A percentile compares a stretch with the other conserved stretches of the same genome.
Conservation (phyloP, 306 rosid genomes). For the Ammopiptanthus mongolicus region DNA sequence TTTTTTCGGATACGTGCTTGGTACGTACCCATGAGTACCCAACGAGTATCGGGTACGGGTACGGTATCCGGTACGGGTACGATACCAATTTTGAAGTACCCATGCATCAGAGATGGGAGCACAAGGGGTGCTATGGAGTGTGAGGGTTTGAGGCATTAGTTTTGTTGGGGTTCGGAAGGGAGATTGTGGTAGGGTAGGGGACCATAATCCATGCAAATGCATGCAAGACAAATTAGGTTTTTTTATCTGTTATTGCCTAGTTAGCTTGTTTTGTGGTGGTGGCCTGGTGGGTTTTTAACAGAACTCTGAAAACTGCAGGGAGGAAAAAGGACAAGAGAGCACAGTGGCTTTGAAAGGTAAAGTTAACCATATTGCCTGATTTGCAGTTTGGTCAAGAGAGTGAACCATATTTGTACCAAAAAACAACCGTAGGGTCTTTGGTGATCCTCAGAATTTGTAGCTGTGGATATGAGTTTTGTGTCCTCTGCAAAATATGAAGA, state of each 20-base stretch:
- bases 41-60: too few species aligned
- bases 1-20: too few species aligned
- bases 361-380: conserved; percentile 6
- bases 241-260: conserved; percentile 25
- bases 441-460: conserved; percentile 9
- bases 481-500: background rate
- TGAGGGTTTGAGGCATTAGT: conserved; percentile 21
- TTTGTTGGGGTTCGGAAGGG: background rate
- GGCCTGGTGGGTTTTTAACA: conserved; percentile 21
- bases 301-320: conserved; percentile 22
- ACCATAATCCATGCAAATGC: conserved; percentile 41
- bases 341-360: conserved; percentile 11
- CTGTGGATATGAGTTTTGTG: background rate
- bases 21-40: too few species aligned
- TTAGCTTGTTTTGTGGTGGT: conserved; percentile 9
- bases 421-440: background rate
- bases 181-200: conserved; percentile 26
- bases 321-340: background rate
- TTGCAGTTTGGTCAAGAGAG: background rate
- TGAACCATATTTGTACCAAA: conserved; percentile 10
- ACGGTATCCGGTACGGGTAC: too few species aligned
- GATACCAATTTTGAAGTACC: too few species aligned
- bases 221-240: conserved; percentile 48
- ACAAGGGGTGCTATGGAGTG: too few species aligned
- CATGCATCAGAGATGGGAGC: too few species aligned